These are phyloP conservation scores for Tilletiaria anomala DNA, from an alignment of 1,284 basidiomycete genomes.

Conservation along the genomic window DNA sequence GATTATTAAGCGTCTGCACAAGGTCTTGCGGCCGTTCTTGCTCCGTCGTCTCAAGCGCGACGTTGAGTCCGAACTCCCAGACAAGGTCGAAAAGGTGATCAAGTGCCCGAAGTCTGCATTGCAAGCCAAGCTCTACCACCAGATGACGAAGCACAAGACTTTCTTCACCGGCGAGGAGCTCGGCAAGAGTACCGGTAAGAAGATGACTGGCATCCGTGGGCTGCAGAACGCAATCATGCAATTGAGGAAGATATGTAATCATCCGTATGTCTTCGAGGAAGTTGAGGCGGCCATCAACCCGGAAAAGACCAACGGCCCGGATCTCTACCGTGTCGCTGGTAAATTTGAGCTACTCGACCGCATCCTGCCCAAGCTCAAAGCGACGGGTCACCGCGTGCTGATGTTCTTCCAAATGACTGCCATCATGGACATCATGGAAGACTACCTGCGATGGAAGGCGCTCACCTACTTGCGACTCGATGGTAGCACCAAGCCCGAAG, in stretches of 20 bases:
- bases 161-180: conserved; percentile 43
- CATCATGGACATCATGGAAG: conserved; percentile 99
- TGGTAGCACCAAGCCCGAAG: conserved; percentile 95
- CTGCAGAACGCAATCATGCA: conserved; percentile 99
- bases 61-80: conserved; percentile 89
- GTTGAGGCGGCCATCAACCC: conserved; percentile 87
- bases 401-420: conserved; percentile 99
- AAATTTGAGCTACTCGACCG: conserved; percentile 92
- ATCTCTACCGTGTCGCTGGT: conserved; percentile 66
- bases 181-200: conserved; percentile 17
- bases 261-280: conserved; percentile 67
- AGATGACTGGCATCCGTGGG: conserved; percentile 39
- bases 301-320: conserved; percentile 61
- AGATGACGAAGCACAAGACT: conserved; percentile 95
- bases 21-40: conserved; percentile 93
- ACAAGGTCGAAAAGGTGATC: conserved; percentile 99
- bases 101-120: conserved; percentile 93
- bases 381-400: conserved; percentile 80
- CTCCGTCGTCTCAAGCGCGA: conserved; percentile 94
- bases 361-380: conserved; percentile 85
- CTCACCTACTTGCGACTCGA: conserved; percentile 89
- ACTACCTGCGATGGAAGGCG: conserved; percentile 79
- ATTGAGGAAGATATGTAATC: conserved; percentile 92
- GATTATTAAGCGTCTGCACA: conserved; percentile 93
- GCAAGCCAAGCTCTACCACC: conserved; percentile 88